Conservation (phyloP, 257 asterid genomes). For the Cinchona pubescens region DNA sequence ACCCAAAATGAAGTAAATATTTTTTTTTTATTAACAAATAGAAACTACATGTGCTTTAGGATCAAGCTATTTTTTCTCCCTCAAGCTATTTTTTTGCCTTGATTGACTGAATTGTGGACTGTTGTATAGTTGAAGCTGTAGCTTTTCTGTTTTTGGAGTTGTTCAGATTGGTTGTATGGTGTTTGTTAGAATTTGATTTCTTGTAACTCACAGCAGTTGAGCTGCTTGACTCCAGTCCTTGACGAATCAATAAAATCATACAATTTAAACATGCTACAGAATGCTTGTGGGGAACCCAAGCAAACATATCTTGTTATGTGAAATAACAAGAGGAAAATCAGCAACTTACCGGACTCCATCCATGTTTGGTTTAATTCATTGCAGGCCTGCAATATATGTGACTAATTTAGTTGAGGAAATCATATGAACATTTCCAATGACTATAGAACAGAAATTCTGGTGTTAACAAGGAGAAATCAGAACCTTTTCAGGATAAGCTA, state of each 20-base stretch:
- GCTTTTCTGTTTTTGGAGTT: neutral
- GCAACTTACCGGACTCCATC: conserved; percentile 88
- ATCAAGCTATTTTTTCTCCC: too few species aligned
- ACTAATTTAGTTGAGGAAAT: conserved; percentile 10
- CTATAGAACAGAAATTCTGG: neutral
- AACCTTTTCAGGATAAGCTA: neutral
- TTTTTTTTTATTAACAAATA: neutral
- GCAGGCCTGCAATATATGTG: conserved; percentile 70
- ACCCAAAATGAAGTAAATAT: neutral
- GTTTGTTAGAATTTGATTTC: too few species aligned
- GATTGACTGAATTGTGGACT: too few species aligned
- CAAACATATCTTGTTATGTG: neutral
- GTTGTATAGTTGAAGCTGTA: too few species aligned
- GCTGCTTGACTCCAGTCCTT: too few species aligned
- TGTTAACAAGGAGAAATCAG: conserved; percentile 3
- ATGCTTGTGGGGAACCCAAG: neutral
- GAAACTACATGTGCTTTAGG: neutral
- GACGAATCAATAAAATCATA: too few species aligned
- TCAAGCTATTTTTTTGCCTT: too few species aligned
- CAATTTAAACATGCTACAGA: neutral
- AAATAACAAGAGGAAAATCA: neutral
- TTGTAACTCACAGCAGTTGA: too few species aligned
- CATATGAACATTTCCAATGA: neutral
- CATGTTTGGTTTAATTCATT: conserved; percentile 89
- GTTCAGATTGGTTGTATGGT: too few species aligned